Evolutionary conservation across 192 early-diverging fungal species (phyloP).

Genomic region (Coemansia sp.): DNA sequence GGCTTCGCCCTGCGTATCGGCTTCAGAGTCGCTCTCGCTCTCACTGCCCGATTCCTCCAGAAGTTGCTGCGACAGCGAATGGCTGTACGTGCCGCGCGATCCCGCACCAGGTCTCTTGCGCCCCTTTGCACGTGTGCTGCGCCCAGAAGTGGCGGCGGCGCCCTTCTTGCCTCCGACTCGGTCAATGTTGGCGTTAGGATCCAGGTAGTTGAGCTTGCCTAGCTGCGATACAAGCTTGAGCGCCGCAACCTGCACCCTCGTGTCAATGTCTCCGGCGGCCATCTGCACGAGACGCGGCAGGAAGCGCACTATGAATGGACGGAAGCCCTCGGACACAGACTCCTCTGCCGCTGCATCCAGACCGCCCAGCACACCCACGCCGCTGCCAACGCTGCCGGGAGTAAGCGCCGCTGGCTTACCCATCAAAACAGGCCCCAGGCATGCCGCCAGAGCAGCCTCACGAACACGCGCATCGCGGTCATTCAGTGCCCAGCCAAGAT

Average conservation of each 20-base stretch:
- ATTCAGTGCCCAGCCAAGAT: slow-evolving; percentile 82
- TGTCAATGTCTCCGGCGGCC: slow-evolving; percentile 42
- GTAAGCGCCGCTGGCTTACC: slow-evolving; percentile 60
- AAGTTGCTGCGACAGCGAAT: slow-evolving; percentile 46
- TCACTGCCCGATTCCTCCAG: slow-evolving; percentile 41
- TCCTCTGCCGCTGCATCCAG: slow-evolving; percentile 59
- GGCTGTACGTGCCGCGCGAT: slow-evolving; percentile 27
- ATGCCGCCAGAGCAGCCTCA: slow-evolving; percentile 63
- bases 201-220: slow-evolving; percentile 30
- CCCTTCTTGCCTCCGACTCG: too few species aligned
- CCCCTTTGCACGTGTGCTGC: background rate
- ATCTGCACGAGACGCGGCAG: slow-evolving; percentile 41
- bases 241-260: slow-evolving; percentile 41
- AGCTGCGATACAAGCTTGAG: slow-evolving; percentile 31
- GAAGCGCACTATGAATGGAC: slow-evolving; percentile 36
- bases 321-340: slow-evolving; percentile 50
- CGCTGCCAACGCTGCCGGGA: slow-evolving; percentile 63
- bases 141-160: background rate
- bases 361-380: slow-evolving; percentile 71
- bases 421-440: slow-evolving; percentile 54
- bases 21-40: slow-evolving; percentile 1
- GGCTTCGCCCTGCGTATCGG: slow-evolving; percentile 3
- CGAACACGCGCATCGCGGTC: slow-evolving; percentile 75
- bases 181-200: slow-evolving; percentile 23
- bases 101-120: background rate